Conservation (phyloP, 140 eudicot genomes). For the Erigeron philadelphicus region DNA sequence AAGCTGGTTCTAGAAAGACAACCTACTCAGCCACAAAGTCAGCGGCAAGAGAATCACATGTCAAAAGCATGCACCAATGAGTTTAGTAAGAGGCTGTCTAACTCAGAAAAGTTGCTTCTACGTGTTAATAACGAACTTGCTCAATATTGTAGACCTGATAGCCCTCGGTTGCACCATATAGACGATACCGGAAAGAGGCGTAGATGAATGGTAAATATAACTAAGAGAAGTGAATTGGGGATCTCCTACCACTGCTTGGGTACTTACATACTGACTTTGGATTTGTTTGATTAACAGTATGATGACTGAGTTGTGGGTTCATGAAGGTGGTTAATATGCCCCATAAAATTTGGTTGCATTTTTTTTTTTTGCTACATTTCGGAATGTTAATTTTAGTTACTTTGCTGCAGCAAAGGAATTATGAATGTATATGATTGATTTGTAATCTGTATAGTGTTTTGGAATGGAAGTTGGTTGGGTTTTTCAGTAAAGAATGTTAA, state of each 20-base stretch:
- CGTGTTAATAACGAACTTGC: constrained; percentile 49
- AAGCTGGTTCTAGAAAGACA: constrained; percentile 21
- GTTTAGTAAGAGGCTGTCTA: constrained; percentile 40
- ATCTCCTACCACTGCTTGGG: not conserved
- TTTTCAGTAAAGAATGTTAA: not conserved
- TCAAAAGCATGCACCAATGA: constrained; percentile 32
- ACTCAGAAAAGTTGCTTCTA: constrained; percentile 44
- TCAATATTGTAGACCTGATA: constrained; percentile 42
- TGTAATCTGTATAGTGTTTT: constrained; percentile 13
- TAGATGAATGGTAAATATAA: constrained; percentile 31
- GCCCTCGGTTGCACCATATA: constrained; percentile 33
- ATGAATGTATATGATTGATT: constrained; percentile 26
- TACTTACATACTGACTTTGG: not conserved
- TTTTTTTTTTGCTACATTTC: not conserved
- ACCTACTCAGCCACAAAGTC: constrained; percentile 17
- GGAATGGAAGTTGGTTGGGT: constrained; percentile 9
- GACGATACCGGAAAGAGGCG: constrained; percentile 28
- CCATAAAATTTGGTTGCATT: not conserved
- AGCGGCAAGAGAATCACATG: constrained; percentile 30
- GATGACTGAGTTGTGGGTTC: constrained; percentile 12
- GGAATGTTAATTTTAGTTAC: not conserved
- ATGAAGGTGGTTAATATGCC: not conserved
- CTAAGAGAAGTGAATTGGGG: not conserved
- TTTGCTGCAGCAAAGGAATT: not conserved
- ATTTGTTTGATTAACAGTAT: constrained; percentile 15